phyloP scores from a whole-genome alignment of 805 yeast genomes.

The Candida taoyuanica region DNA sequence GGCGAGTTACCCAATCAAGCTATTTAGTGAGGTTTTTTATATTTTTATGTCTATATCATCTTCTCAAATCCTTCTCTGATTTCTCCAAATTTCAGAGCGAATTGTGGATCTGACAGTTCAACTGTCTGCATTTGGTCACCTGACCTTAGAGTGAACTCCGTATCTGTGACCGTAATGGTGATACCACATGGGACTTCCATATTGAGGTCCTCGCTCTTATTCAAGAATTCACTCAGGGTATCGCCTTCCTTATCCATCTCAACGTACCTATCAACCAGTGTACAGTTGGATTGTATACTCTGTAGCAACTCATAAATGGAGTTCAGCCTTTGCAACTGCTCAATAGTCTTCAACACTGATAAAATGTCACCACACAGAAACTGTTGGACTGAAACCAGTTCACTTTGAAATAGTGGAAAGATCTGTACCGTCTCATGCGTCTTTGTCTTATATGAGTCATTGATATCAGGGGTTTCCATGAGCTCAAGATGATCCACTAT shows the following conservation, averaged over 20 bases:
- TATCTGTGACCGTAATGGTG: slow-evolving; percentile 4
- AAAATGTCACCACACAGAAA: slow-evolving; percentile 10
- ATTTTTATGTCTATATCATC: too few relatives aligned
- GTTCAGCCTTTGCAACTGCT: slow-evolving; percentile 2
- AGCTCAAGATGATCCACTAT: slow-evolving; percentile 2
- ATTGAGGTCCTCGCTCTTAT: not conserved
- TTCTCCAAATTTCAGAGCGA: not conserved
- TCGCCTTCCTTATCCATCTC: slow-evolving; percentile 15
- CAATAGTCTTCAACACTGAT: slow-evolving; percentile 1
- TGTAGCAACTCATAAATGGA: slow-evolving; percentile 1
- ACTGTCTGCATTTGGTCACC: not conserved
- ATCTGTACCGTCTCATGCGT: slow-evolving; percentile 10
- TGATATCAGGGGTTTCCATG: slow-evolving; percentile 6
- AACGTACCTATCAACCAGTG: slow-evolving; percentile 11
- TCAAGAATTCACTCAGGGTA: slow-evolving; percentile 10
- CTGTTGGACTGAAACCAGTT: slow-evolving; percentile 1
- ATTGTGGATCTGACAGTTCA: not conserved
- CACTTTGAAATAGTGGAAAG: slow-evolving; percentile 9
- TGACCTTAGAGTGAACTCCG: not conserved
- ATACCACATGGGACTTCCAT: too few relatives aligned
- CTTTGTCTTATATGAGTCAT: slow-evolving; percentile 8
- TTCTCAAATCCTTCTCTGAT: too few relatives aligned
- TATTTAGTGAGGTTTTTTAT: too few relatives aligned
- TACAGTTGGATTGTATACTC: slow-evolving; percentile 2
- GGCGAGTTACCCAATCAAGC: too few relatives aligned